phyloP scores from a whole-genome alignment of 768 basidiomycete species.

The Termitomyces heimii region DNA sequence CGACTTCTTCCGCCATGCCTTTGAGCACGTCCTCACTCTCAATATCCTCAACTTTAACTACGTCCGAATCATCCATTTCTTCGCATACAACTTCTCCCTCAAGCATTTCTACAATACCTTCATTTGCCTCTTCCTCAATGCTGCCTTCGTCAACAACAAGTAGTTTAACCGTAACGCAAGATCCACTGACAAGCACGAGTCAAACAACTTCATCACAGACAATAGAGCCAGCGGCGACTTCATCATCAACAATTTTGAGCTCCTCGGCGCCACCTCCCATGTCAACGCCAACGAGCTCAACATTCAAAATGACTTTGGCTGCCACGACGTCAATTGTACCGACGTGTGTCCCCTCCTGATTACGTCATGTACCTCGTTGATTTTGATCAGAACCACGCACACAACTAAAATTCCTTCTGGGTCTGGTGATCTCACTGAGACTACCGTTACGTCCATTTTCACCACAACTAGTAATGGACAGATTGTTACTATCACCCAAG shows the following conservation, averaged over 20 bases:
- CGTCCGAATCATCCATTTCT: slow-evolving; percentile 9
- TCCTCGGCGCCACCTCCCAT: slow-evolving; percentile 16
- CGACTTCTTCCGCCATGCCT: slow-evolving; percentile 9
- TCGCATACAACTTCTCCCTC: slow-evolving; percentile 14
- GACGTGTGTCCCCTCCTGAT: slow-evolving; percentile 15
- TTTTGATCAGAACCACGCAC: neutral
- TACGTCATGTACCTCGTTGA: slow-evolving; percentile 10
- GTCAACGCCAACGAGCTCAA: slow-evolving; percentile 15
- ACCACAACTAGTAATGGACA: slow-evolving; percentile 50
- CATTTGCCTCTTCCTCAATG: slow-evolving; percentile 17
- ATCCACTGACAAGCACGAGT: slow-evolving; percentile 4
- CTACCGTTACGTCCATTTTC: slow-evolving; percentile 49
- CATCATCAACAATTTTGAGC: slow-evolving; percentile 15
- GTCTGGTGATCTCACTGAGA: slow-evolving; percentile 5
- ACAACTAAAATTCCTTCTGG: neutral
- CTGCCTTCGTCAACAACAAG: slow-evolving; percentile 10
- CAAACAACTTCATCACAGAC: slow-evolving; percentile 10
- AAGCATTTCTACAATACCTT: slow-evolving; percentile 17
- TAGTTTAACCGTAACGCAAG: slow-evolving; percentile 6
- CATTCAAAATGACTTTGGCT: slow-evolving; percentile 11
- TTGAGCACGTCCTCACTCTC: slow-evolving; percentile 17
- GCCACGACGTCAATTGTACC: slow-evolving; percentile 10
- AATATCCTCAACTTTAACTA: slow-evolving; percentile 11
- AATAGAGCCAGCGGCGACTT: slow-evolving; percentile 10
- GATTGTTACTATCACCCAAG: slow-evolving; percentile 53